Base-by-base conservation (phyloP, 2,329 filamentous ascomycete species). In the Neospermospora avenae region DNA sequence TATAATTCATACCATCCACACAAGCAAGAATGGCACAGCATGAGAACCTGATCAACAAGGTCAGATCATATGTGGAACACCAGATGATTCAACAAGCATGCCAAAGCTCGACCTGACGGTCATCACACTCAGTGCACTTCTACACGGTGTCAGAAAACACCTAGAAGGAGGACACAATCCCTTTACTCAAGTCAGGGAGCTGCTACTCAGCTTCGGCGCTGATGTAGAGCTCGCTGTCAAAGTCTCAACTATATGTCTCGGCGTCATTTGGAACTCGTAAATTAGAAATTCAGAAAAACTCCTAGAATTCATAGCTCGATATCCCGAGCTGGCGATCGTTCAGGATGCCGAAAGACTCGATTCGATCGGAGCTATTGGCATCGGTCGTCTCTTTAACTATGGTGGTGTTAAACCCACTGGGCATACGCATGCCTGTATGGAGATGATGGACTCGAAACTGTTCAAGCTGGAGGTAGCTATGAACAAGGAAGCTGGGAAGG, bases 301-400 rank as follows among this genome's bases (percentile, higher is more conserved):
- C 7, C 74, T 74, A n/a, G 74, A 76, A 1, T 78, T 93, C n/a
- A 78, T 96, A n/a, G 72, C 71, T 5, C 70, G 76, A 31, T 78
- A 89, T 72, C 90, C 90, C 1, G 91, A 95, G 73, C 77, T 95
- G 35, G 91, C 84, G 0, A 83, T 96, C 51, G 91, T 97, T 34
- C 93, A 97, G 76, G 93, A 97, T 74, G 93, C 93, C 3, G 93
- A 97, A 77, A 81, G 93, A 6, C 78, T 98, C n/a, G 93, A 98
- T 75, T 90, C 92, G 3, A 86, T 97, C 53, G 93, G 93, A 0
- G 91, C 90, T 0, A 84, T 96, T 28, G 93, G 93, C 0, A 85
- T 96, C 55, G 92, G 84, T 2, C 79, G 93, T 42, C 83, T 84
- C 42, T 93, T 95, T 72, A 86, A 88, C 0, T 97, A 86, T 72